phyloP scores from a whole-genome alignment of 768 basidiomycete genomes.

The Leccinum boreale region DNA sequence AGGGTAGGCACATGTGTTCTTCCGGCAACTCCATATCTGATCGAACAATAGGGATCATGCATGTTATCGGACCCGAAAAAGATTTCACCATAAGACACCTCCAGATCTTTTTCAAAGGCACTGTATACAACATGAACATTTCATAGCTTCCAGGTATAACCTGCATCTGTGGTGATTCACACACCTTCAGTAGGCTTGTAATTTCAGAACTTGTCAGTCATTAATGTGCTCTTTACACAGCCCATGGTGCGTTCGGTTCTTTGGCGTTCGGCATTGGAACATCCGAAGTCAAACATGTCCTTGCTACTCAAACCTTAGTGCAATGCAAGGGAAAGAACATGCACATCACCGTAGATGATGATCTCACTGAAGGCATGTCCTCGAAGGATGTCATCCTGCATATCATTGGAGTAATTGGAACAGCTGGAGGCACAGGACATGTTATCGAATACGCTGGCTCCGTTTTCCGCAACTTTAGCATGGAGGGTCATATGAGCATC shows the following conservation, averaged over 20 bases:
- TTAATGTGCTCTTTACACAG: conserved; percentile 34
- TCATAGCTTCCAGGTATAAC: conserved; percentile 69
- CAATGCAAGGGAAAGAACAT: conserved; percentile 91
- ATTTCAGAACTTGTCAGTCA: not conserved
- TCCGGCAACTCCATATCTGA: too few relatives aligned
- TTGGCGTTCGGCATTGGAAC: conserved; percentile 93
- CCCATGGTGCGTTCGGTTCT: conserved; percentile 91
- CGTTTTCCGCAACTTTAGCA: conserved; percentile 79
- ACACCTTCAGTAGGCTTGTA: conserved; percentile 73
- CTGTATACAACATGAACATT: not conserved
- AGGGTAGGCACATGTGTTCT: conserved; percentile 46
- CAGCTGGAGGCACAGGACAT: conserved; percentile 89
- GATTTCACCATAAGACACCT: conserved; percentile 68
- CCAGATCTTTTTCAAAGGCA: not conserved
- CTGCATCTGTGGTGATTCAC: conserved; percentile 90
- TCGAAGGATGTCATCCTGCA: conserved; percentile 91
- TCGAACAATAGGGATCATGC: too few relatives aligned
- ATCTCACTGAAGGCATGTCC: conserved; percentile 74
- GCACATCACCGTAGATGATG: conserved; percentile 85
- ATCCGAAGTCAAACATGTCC: conserved; percentile 91
- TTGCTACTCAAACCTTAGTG: conserved; percentile 85
- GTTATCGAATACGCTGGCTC: conserved; percentile 93
- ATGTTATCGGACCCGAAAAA: conserved; percentile 76
- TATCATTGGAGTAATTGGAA: conserved; percentile 88
- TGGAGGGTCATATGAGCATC: conserved; percentile 89